phyloP scores from a whole-genome alignment of 169 alveolate species.

The Miamiensis avidus region DNA sequence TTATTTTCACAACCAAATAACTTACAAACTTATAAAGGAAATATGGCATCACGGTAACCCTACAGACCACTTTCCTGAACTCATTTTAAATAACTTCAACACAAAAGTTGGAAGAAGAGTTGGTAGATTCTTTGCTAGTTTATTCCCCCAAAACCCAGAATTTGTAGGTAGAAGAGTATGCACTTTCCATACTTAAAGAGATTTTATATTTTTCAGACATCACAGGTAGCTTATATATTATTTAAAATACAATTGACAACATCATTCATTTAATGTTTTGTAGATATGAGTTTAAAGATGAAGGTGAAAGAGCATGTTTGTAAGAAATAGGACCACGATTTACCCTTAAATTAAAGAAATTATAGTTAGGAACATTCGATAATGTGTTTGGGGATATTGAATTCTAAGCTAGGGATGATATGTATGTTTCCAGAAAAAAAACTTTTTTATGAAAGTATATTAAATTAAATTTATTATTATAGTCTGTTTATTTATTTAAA shows the following conservation, averaged over 20 bases:
- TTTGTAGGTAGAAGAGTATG: conserved; percentile 96
- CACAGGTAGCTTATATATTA: conserved; percentile 85
- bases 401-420: conserved; percentile 55
- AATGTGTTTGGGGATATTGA: conserved; percentile 82
- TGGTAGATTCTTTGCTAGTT: conserved; percentile 96
- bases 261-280: no score
- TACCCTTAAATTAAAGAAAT: conserved; percentile 93
- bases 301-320: conserved; percentile 88
- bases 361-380: conserved; percentile 90
- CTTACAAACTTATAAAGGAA: conserved; percentile 58
- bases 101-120: conserved; percentile 97
- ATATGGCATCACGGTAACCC: conserved; percentile 88
- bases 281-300: conserved; percentile 52
- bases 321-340: conserved; percentile 99
- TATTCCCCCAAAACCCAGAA: conserved; percentile 96
- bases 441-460: conserved; percentile 28
- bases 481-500: no score
- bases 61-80: conserved; percentile 95
- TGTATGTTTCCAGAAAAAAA: conserved; percentile 42
- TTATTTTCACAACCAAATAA: no score
- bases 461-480: no score
- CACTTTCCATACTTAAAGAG: conserved; percentile 98
- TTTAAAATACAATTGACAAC: no score
- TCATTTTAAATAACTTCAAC: conserved; percentile 95
- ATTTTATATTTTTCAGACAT: conserved; percentile 98